phyloP scores from a whole-genome alignment of 192 early-diverging fungal species.

The Neocallimastix lanati region DNA sequence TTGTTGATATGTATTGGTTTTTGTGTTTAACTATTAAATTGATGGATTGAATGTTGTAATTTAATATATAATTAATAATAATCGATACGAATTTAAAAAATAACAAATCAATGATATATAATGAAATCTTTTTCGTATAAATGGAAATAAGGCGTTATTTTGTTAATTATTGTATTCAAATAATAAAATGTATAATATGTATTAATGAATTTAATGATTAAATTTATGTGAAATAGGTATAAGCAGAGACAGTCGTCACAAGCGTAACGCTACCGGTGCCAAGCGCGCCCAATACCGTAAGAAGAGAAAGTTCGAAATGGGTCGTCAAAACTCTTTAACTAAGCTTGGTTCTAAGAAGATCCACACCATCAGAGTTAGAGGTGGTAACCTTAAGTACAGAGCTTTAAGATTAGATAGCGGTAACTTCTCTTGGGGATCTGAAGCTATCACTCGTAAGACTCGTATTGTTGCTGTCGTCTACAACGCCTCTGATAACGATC shows the following conservation, averaged over 20 bases:
- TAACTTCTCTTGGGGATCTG: slow-evolving; percentile 96
- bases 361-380: slow-evolving; percentile 88
- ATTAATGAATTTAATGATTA: neutral
- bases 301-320: slow-evolving; percentile 99
- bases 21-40: too few relatives aligned
- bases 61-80: too few relatives aligned
- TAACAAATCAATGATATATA: too few relatives aligned
- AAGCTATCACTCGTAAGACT: slow-evolving; percentile 85
- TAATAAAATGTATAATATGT: too few relatives aligned
- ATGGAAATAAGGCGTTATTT: too few relatives aligned
- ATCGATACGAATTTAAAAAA: too few relatives aligned
- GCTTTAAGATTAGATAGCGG: slow-evolving; percentile 85
- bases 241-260: slow-evolving; percentile 98
- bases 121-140: too few relatives aligned
- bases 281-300: slow-evolving; percentile 99
- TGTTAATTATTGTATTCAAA: too few relatives aligned
- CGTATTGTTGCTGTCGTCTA: slow-evolving; percentile 89
- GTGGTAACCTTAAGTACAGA: slow-evolving; percentile 96
- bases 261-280: slow-evolving; percentile 92
- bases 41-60: too few relatives aligned
- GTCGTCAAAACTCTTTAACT: slow-evolving; percentile 95
- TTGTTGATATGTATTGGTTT: too few relatives aligned
- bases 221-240: slow-evolving; percentile 55
- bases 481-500: slow-evolving; percentile 99
- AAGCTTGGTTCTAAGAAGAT: slow-evolving; percentile 93